Conservation (phyloP, 2,329 filamentous ascomycete genomes). For the Emergomyces orientalis region DNA sequence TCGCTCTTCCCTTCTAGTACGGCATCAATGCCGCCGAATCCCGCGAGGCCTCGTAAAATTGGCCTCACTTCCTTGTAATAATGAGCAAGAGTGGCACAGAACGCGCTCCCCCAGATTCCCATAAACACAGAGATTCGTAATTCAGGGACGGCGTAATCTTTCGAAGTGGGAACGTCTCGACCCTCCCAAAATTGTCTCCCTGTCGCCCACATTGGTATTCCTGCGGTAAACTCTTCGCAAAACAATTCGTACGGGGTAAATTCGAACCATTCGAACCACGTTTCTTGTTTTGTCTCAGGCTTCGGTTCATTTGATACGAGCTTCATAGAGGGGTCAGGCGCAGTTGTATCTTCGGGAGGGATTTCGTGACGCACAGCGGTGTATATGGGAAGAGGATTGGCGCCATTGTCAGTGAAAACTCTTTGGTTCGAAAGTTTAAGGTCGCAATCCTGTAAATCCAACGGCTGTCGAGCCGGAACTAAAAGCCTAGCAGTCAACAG, state of each 20-base stretch:
- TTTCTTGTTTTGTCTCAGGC: slow-evolving; percentile 48
- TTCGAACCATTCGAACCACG: slow-evolving; percentile 98
- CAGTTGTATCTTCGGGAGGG: slow-evolving; percentile 42
- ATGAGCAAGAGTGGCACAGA: slow-evolving; percentile 89
- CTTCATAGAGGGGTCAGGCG: background rate
- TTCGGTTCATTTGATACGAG: slow-evolving; percentile 29
- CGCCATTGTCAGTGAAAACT: slow-evolving; percentile 63
- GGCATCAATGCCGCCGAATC: slow-evolving; percentile 67
- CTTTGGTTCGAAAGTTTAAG: slow-evolving; percentile 87
- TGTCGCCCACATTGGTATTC: slow-evolving; percentile 90
- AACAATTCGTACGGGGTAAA: slow-evolving; percentile 92
- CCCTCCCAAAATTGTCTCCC: slow-evolving; percentile 74
- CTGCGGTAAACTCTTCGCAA: slow-evolving; percentile 82
- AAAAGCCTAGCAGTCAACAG: slow-evolving; percentile 75
- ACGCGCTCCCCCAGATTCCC: slow-evolving; percentile 94
- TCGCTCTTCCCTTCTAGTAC: slow-evolving; percentile 74
- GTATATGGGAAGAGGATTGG: slow-evolving; percentile 86
- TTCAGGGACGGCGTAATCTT: slow-evolving; percentile 68
- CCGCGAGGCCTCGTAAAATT: slow-evolving; percentile 62
- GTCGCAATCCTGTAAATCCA: slow-evolving; percentile 65
- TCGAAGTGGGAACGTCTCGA: slow-evolving; percentile 53
- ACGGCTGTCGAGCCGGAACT: slow-evolving; percentile 70
- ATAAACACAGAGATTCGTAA: slow-evolving; percentile 72
- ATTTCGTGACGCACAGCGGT: slow-evolving; percentile 95
- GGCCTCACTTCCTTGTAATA: slow-evolving; percentile 95